Percentiles rank a stretch among this genome's conserved stretches.
phyloP scores from a whole-genome alignment of 345 rosid species.

The Jatropha curcas region DNA sequence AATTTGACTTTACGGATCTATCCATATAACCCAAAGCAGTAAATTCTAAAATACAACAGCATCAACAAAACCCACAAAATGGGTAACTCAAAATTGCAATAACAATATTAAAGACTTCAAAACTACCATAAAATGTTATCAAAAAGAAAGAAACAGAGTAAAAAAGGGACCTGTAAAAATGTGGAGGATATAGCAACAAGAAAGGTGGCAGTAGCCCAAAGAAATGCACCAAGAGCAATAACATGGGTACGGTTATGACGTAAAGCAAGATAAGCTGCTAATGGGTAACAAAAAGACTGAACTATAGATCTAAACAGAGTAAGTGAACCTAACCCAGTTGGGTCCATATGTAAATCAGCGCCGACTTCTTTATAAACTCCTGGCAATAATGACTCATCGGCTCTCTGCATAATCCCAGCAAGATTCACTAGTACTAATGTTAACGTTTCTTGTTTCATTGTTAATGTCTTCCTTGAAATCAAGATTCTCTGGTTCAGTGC shows the following conservation, averaged over 20 bases:
- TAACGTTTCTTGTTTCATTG: conserved; percentile 62
- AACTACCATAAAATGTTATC: not conserved
- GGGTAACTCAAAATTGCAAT: not conserved
- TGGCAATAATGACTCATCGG: conserved; percentile 85
- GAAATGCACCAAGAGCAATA: conserved; percentile 67
- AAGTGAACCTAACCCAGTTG: conserved; percentile 77
- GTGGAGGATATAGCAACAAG: conserved; percentile 63
- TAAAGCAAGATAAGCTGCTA: conserved; percentile 64
- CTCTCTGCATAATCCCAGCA: conserved; percentile 88
- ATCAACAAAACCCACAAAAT: not conserved
- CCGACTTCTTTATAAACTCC: conserved; percentile 96
- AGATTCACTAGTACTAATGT: conserved; percentile 78
- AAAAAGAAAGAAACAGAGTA: not conserved
- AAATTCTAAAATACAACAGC: not conserved
- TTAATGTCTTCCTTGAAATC: not conserved
- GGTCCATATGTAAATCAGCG: conserved; percentile 73
- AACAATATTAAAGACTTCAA: not conserved
- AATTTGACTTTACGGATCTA: not conserved
- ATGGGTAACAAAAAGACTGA: conserved; percentile 58
- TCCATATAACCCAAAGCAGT: not conserved
- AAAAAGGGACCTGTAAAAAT: conserved; percentile 50
- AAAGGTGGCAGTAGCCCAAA: conserved; percentile 70
- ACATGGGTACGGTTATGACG: conserved; percentile 64
- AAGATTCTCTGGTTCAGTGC: conserved; percentile 5
- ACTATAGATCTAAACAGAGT: conserved; percentile 68